Conservation (phyloP, 805 yeast genomes). For the Wickerhamomyces pijperi region DNA sequence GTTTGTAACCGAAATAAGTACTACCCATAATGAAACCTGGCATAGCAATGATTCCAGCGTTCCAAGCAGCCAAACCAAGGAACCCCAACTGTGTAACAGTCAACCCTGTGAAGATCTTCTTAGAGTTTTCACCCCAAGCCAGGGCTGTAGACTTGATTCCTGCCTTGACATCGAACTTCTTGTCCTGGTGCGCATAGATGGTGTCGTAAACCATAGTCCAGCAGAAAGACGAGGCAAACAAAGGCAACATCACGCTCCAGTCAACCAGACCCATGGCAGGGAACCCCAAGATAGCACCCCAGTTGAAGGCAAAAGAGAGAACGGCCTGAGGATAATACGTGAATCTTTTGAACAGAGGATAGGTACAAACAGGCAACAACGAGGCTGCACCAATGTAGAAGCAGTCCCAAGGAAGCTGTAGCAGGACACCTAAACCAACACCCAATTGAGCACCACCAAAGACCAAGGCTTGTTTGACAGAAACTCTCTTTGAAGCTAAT, state of each 20-base stretch:
- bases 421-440: conserved; percentile 62
- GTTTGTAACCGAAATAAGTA: conserved; percentile 55
- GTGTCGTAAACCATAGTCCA: conserved; percentile 98
- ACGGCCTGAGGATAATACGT: conserved; percentile 91
- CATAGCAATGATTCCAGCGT: conserved; percentile 60
- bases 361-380: conserved; percentile 67
- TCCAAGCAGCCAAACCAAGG: conserved; percentile 55
- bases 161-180: conserved; percentile 72
- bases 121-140: conserved; percentile 81
- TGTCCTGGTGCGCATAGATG: conserved; percentile 96
- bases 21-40: conserved; percentile 71
- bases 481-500: conserved; percentile 78
- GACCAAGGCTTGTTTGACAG: conserved; percentile 53
- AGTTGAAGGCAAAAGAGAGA: conserved; percentile 73
- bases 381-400: conserved; percentile 77
- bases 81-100: conserved; percentile 58
- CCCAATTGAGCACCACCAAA: conserved; percentile 67
- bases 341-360: conserved; percentile 88
- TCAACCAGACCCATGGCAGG: conserved; percentile 92
- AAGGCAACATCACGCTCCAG: conserved; percentile 63
- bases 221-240: conserved; percentile 63
- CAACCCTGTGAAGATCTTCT: conserved; percentile 52
- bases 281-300: conserved; percentile 92
- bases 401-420: conserved; percentile 70
- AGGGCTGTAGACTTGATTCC: conserved; percentile 94